Evolutionary conservation across 2,329 filamentous ascomycete genomes (phyloP), one percentile per base, ranked within the genome.

Genomic region (Lachnellula hyalina): DNA sequence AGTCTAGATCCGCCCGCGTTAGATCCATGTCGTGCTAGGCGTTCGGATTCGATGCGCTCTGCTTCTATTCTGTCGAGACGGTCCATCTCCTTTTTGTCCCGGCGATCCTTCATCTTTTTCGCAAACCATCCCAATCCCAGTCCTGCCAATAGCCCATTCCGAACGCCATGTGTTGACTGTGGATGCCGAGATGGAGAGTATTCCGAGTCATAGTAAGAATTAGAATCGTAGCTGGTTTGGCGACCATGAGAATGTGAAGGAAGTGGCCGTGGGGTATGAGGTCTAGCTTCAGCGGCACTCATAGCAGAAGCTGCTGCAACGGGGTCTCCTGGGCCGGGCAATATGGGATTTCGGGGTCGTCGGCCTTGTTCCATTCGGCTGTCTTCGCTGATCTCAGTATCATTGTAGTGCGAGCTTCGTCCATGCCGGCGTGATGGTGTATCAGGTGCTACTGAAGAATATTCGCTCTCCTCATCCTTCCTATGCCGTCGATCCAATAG

Each of bases 81-180:
- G 65, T 74, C 56, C 73, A 67, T 49, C 21, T 68, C 63, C 44
- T 64, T 64, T 35, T 56, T 64, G 61, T 81, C 75, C 67, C 76
- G 68, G 62, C 83, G 72, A 69, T 84, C 77, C 61, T 79, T 82
- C 68, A 87, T 77, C 68, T 82, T 81, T 72, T 81, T 85, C 6
- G 82, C 81, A 47, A 91, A 73, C 74, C 86, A 88, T 8, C 86
- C 87, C 35, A 87, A 74, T 2, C 86, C 86, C 25, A 89, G 71
- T 2, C 84, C 76, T 8, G 81, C 84, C 49, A 85, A 45, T 47
- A 86, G 17, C 58, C 80, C 77, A 12, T 73, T 70, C 52, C 73
- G 52, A 63, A 66, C 35, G 32, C 65, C 67, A 51, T 74, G 71
- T 53, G 77, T 72, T 12, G 73, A 66, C 25, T 76, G 75, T 45